phyloP scores from a whole-genome alignment of 1,139 yeast genomes.

The Yamadazyma dendronema region DNA sequence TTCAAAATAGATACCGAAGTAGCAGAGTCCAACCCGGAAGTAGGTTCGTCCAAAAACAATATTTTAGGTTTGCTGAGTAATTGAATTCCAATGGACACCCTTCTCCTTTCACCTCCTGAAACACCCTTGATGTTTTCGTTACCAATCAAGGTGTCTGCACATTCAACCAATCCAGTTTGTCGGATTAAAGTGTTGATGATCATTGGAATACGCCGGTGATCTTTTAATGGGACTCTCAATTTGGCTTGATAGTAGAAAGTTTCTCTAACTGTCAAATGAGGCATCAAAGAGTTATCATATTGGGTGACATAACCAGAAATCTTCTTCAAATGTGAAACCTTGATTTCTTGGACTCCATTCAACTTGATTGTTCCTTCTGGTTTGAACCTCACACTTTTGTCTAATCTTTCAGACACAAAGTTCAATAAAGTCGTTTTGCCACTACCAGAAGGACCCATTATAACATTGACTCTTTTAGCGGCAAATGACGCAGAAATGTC shows the following conservation, averaged over 20 bases:
- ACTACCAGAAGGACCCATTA: conserved; percentile 88
- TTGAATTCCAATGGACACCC: conserved; percentile 82
- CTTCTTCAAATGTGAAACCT: conserved; percentile 43
- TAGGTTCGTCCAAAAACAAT: conserved; percentile 79
- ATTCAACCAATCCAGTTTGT: conserved; percentile 70
- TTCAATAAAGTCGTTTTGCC: conserved; percentile 79
- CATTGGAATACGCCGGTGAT: conserved; percentile 28
- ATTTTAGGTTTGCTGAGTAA: conserved; percentile 69
- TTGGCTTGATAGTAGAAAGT: conserved; percentile 72
- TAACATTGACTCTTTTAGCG: conserved; percentile 69
- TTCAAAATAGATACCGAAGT: conserved; percentile 70
- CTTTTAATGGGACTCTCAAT: conserved; percentile 50
- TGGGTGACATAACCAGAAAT: conserved; percentile 75
- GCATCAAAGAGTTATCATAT: conserved; percentile 69
- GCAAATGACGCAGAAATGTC: conserved; percentile 56
- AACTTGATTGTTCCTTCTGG: conserved; percentile 24
- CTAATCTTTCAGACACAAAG: conserved; percentile 61
- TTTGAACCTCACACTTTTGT: conserved; percentile 25
- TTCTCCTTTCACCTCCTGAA: conserved; percentile 83
- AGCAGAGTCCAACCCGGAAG: conserved; percentile 80
- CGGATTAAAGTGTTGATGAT: conserved; percentile 55
- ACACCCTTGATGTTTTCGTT: conserved; percentile 71
- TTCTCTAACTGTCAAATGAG: conserved; percentile 74
- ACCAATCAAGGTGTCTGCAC: conserved; percentile 77
- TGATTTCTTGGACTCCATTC: conserved; percentile 27